Percentiles rank a stretch among this genome's conserved stretches.
phyloP scores from a whole-genome alignment of 306 rosid genomes.

The Ormosia semicastrata region DNA sequence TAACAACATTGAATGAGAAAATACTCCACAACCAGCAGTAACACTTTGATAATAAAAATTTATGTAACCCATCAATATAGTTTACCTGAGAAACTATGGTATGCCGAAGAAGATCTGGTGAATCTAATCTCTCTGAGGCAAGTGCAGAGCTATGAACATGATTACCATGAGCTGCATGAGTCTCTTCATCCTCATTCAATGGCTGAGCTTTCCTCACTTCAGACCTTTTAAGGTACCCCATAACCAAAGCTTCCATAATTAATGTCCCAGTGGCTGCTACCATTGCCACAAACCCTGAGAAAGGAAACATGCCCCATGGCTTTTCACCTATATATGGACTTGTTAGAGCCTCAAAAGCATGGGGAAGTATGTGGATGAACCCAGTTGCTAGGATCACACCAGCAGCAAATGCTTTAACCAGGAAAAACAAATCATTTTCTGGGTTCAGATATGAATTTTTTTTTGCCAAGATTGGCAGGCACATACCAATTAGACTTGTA shows the following conservation, averaged over 20 bases:
- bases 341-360: conserved; percentile 49
- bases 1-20: not conserved
- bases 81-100: conserved; percentile 36
- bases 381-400: conserved; percentile 77
- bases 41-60: not conserved
- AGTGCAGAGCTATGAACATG: conserved; percentile 5
- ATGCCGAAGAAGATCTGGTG: conserved; percentile 29
- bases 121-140: conserved; percentile 9
- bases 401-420: conserved; percentile 65
- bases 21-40: not conserved
- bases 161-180: not conserved
- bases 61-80: not conserved
- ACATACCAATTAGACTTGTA: conserved; percentile 52
- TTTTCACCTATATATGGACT: conserved; percentile 47
- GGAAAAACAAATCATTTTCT: conserved; percentile 44
- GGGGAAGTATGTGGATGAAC: conserved; percentile 64
- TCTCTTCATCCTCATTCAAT: conserved; percentile 29
- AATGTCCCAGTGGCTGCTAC: conserved; percentile 54
- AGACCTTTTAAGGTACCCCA: conserved; percentile 45
- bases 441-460: conserved; percentile 33
- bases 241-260: conserved; percentile 55
- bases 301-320: conserved; percentile 68
- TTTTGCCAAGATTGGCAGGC: conserved; percentile 49
- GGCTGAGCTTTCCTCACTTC: conserved; percentile 38
- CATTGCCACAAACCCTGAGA: conserved; percentile 67